Conservation (phyloP, 177 flowering plant species). For the Telopea speciosissima region DNA sequence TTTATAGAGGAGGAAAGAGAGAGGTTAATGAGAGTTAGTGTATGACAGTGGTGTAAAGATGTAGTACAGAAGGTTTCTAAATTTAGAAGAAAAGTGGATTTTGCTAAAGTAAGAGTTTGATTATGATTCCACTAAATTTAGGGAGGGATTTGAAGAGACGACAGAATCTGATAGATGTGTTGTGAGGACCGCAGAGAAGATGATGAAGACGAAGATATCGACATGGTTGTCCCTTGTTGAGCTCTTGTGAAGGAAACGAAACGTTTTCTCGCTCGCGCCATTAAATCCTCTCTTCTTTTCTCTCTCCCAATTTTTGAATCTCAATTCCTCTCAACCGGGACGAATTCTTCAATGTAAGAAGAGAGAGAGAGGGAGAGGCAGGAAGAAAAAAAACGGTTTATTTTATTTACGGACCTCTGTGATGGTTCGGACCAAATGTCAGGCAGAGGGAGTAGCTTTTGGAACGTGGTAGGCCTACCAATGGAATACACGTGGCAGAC, state of each 20-base stretch:
- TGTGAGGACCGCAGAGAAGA: slow-evolving; percentile 1
- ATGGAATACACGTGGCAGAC: background rate
- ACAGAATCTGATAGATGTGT: background rate
- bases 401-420: no score
- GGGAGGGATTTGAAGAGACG: background rate
- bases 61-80: background rate
- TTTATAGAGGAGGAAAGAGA: background rate
- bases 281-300: background rate
- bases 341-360: background rate
- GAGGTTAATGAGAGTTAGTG: background rate
- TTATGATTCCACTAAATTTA: slow-evolving; percentile 1
- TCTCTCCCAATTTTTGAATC: background rate
- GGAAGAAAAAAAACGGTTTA: no score
- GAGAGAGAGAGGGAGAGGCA: background rate
- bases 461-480: no score
- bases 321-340: background rate
- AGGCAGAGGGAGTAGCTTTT: no score
- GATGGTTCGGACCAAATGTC: no score
- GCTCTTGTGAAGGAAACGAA: no score
- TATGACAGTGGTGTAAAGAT: no score
- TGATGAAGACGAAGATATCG: slow-evolving; percentile 1
- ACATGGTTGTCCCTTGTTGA: background rate
- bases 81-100: slow-evolving; percentile 1
- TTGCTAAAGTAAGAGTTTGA: background rate
- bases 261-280: slow-evolving; percentile 4